These are phyloP conservation scores for Pleurozium schreberi DNA, from an alignment of 225 moss, liverwort and hornwort species.

Conservation along the genomic window DNA sequence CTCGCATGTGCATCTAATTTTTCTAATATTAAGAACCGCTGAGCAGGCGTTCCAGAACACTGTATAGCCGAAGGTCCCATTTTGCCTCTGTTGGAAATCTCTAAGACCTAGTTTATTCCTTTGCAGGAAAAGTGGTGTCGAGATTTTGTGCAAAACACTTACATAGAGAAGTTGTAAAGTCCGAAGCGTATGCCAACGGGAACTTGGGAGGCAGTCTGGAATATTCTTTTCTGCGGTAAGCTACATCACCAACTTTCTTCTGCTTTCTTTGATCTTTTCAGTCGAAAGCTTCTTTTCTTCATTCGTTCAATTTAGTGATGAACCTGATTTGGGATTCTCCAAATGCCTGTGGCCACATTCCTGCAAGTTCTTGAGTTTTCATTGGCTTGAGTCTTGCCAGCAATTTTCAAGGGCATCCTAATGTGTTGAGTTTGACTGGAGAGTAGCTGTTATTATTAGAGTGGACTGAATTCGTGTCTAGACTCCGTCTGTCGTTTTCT, in stretches of 20 bases:
- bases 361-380: not conserved
- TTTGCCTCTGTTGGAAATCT: not conserved
- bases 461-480: not conserved
- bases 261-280: not conserved
- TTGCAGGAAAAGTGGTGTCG: constrained; percentile 45
- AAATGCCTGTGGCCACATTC: not conserved
- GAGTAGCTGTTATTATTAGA: not conserved
- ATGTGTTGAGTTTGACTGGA: not conserved
- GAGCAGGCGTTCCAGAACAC: not conserved
- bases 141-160: constrained; percentile 46
- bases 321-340: not conserved
- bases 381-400: not conserved
- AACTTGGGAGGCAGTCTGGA: constrained; percentile 38
- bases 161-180: constrained; percentile 40
- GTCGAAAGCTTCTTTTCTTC: not conserved
- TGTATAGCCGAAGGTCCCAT: not conserved
- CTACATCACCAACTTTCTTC: not conserved
- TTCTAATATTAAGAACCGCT: not conserved
- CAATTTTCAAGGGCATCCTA: not conserved
- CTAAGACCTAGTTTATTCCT: not conserved
- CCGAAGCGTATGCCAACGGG: constrained; percentile 25
- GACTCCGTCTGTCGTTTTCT: not conserved
- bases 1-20: not conserved
- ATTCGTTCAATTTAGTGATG: not conserved
- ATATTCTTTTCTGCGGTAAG: constrained; percentile 36